Conservation (phyloP, 768 basidiomycete species). For the Tylopilus plumbeoviolaceoides region DNA sequence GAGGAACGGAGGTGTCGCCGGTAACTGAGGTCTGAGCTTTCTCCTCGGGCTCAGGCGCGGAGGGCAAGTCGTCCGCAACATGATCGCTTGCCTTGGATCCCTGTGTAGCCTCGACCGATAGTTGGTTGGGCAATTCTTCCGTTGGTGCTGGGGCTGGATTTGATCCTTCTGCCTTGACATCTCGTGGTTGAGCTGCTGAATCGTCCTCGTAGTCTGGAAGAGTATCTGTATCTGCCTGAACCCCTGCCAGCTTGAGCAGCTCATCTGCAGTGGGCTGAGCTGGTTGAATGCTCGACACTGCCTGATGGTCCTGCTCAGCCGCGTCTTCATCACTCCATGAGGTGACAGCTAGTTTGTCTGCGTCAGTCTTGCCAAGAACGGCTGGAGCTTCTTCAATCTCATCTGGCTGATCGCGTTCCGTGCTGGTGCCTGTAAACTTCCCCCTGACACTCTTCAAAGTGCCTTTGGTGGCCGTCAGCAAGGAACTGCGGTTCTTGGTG, state of each 20-base stretch:
- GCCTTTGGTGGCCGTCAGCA: slow-evolving; percentile 53
- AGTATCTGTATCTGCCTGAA: slow-evolving; percentile 35
- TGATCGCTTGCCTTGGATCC: slow-evolving; percentile 1
- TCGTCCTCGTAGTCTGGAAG: slow-evolving; percentile 62
- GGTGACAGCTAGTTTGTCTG: slow-evolving; percentile 6
- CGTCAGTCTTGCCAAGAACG: background rate
- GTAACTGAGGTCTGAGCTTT: slow-evolving; percentile 11
- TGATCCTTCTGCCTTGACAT: slow-evolving; percentile 3
- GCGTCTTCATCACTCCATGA: slow-evolving; percentile 21
- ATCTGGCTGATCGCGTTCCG: slow-evolving; percentile 17
- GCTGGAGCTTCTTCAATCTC: slow-evolving; percentile 16
- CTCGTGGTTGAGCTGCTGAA: slow-evolving; percentile 11
- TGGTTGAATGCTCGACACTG: background rate
- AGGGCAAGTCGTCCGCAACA: background rate
- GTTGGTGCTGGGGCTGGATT: background rate
- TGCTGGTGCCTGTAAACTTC: slow-evolving; percentile 25
- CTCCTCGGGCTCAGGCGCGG: background rate
- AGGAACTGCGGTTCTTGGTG: slow-evolving; percentile 44
- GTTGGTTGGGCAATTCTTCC: background rate
- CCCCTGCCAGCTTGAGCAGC: slow-evolving; percentile 49
- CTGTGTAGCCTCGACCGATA: slow-evolving; percentile 1
- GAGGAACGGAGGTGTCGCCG: slow-evolving; percentile 4
- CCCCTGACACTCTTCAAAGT: slow-evolving; percentile 48
- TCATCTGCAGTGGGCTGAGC: slow-evolving; percentile 37
- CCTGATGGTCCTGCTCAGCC: slow-evolving; percentile 7